Percentiles rank a stretch among this genome's conserved stretches.
Conservation (phyloP, 768 basidiomycete species). For the Dentipellis sp. region DNA sequence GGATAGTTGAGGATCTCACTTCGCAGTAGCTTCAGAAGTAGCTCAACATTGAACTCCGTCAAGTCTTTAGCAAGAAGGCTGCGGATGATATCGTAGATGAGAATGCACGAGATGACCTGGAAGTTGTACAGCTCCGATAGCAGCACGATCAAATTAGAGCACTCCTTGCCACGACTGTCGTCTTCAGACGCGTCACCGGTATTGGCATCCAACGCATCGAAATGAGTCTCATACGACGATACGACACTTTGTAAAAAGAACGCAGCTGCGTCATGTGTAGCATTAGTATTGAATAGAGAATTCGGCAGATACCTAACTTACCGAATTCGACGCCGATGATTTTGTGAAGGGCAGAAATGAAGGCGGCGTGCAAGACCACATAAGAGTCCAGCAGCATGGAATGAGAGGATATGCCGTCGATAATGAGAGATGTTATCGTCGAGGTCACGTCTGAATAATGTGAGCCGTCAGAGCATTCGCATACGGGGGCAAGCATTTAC, state of each 20-base stretch:
- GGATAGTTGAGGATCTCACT: slow-evolving; percentile 28
- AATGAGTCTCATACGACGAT: slow-evolving; percentile 54
- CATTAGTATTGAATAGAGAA: background rate
- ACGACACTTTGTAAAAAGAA: slow-evolving; percentile 74
- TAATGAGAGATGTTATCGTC: slow-evolving; percentile 64
- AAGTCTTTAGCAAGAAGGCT: slow-evolving; percentile 55
- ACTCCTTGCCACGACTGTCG: slow-evolving; percentile 67
- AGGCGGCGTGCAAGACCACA: slow-evolving; percentile 79
- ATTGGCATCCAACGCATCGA: slow-evolving; percentile 22
- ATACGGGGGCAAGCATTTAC: slow-evolving; percentile 30
- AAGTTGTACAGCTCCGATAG: slow-evolving; percentile 94
- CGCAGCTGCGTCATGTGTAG: slow-evolving; percentile 43
- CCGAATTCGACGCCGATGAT: slow-evolving; percentile 85
- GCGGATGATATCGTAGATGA: slow-evolving; percentile 89
- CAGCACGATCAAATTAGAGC: slow-evolving; percentile 79
- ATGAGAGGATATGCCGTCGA: slow-evolving; percentile 72
- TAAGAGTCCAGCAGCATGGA: slow-evolving; percentile 81
- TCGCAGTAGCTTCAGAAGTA: slow-evolving; percentile 75
- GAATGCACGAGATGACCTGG: slow-evolving; percentile 78
- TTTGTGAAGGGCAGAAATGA: slow-evolving; percentile 74
- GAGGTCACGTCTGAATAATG: slow-evolving; percentile 57
- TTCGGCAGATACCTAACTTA: slow-evolving; percentile 26
- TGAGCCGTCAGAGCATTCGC: background rate
- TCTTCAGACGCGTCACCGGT: slow-evolving; percentile 5
- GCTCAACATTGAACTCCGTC: slow-evolving; percentile 75